These are phyloP conservation scores for Debaryomyces udenii DNA, from an alignment of 1,139 yeast genomes.

Conservation along the genomic window DNA sequence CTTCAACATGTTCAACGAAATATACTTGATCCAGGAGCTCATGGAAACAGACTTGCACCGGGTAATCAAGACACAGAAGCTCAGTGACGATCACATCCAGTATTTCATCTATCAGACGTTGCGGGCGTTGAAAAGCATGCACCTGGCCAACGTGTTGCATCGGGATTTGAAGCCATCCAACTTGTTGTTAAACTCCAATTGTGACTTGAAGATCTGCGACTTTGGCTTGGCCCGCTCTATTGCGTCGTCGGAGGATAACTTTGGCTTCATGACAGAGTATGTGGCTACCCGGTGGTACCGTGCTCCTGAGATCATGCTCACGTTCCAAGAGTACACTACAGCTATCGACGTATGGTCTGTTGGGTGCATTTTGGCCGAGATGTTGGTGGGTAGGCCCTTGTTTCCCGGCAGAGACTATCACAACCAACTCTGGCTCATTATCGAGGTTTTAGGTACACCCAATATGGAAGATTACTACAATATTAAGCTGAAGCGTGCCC, in stretches of 20 bases:
- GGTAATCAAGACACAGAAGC: slow-evolving; percentile 81
- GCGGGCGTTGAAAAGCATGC: slow-evolving; percentile 88
- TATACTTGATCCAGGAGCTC: slow-evolving; percentile 88
- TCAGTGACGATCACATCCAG: slow-evolving; percentile 91
- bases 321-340: slow-evolving; percentile 89
- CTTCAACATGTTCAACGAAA: slow-evolving; percentile 79
- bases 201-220: slow-evolving; percentile 93
- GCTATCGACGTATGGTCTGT: slow-evolving; percentile 98
- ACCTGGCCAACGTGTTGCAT: slow-evolving; percentile 88
- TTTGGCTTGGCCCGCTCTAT: slow-evolving; percentile 82
- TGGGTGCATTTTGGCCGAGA: slow-evolving; percentile 94
- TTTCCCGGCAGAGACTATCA: slow-evolving; percentile 96
- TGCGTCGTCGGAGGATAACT: slow-evolving; percentile 40
- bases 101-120: slow-evolving; percentile 90
- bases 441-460: slow-evolving; percentile 92
- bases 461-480: slow-evolving; percentile 76
- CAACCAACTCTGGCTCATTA: slow-evolving; percentile 82
- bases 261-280: slow-evolving; percentile 88
- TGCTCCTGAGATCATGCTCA: slow-evolving; percentile 96
- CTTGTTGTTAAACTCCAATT: slow-evolving; percentile 81
- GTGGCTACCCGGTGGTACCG: slow-evolving; percentile 98
- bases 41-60: slow-evolving; percentile 96
- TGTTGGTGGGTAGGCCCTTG: slow-evolving; percentile 82
- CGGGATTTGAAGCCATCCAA: slow-evolving; percentile 93
- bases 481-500: slow-evolving; percentile 81